Conservation (phyloP, 2,329 filamentous ascomycete genomes). For the Sporothrix pallida region DNA sequence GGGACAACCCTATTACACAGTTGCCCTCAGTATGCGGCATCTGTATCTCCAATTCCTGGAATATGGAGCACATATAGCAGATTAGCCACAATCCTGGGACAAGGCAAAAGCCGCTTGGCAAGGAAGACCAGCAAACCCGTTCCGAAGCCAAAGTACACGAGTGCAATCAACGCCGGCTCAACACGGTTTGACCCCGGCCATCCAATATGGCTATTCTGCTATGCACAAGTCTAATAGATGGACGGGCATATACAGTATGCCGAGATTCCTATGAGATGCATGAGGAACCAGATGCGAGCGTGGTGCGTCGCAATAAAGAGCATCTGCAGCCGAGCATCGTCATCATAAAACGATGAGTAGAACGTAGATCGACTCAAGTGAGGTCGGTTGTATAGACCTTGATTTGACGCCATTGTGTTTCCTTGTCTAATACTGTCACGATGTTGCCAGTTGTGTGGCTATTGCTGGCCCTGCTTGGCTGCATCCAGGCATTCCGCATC, state of each 20-base stretch:
- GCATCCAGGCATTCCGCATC: not conserved
- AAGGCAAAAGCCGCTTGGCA: not conserved
- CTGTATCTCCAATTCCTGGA: not conserved
- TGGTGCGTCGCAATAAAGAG: not conserved
- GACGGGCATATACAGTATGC: not conserved
- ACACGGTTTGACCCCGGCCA: not conserved
- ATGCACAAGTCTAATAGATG: not conserved
- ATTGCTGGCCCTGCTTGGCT: not conserved
- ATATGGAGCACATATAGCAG: not conserved
- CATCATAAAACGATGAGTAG: not conserved
- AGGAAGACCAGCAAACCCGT: not conserved
- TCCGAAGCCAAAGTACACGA: not conserved
- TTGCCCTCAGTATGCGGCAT: not conserved
- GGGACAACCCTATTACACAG: not conserved
- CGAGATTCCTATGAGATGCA: too few species aligned
- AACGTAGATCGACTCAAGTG: not conserved
- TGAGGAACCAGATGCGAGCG: not conserved
- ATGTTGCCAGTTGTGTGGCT: not conserved
- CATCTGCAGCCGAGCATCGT: constrained; percentile 2
- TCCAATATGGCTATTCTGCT: constrained; percentile 1
- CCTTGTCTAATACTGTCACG: not conserved
- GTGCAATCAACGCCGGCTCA: not conserved
- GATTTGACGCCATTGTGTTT: not conserved
- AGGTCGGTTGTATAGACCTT: not conserved
- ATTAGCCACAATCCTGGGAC: not conserved